Conservation (phyloP, 1,284 basidiomycete genomes). For the Ceraceosorus guamensis region DNA sequence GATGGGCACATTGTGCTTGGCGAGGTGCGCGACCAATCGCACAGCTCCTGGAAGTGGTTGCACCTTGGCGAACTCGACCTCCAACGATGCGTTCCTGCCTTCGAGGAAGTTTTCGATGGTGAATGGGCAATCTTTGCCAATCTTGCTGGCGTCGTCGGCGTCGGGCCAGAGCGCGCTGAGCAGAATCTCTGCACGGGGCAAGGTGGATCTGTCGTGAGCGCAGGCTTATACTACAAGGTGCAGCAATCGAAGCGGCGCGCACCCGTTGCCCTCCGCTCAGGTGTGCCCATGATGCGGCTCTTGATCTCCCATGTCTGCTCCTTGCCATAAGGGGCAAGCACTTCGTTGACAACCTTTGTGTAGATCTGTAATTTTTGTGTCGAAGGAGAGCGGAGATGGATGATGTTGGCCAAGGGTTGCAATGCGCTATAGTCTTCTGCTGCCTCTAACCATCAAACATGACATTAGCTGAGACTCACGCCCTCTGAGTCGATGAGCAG, state of each 20-base stretch:
- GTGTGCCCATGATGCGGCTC: conserved; percentile 46
- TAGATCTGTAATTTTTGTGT: conserved; percentile 23
- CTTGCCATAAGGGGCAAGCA: conserved; percentile 44
- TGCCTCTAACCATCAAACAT: conserved; percentile 43
- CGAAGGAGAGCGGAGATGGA: not conserved
- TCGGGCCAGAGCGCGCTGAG: conserved; percentile 41
- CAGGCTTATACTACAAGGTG: not conserved
- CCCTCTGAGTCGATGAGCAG: not conserved
- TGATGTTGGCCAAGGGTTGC: not conserved
- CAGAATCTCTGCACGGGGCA: conserved; percentile 21
- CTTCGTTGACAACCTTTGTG: conserved; percentile 46
- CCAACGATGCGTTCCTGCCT: conserved; percentile 33
- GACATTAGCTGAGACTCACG: conserved; percentile 8
- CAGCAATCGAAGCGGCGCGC: conserved; percentile 14
- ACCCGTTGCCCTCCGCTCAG: conserved; percentile 44
- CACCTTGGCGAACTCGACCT: conserved; percentile 39
- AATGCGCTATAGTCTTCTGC: not conserved
- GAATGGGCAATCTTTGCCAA: conserved; percentile 38
- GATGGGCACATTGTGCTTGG: conserved; percentile 42
- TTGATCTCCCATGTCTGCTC: conserved; percentile 49
- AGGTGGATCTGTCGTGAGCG: not conserved
- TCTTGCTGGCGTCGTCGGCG: conserved; percentile 11
- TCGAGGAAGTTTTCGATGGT: conserved; percentile 40
- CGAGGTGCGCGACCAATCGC: conserved; percentile 41
- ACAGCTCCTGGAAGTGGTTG: conserved; percentile 45